Evolutionary conservation across 2,329 filamentous ascomycete species (phyloP), one percentile per base, ranked within the genome.

Genomic region (Rhexocercosporidium sp.): DNA sequence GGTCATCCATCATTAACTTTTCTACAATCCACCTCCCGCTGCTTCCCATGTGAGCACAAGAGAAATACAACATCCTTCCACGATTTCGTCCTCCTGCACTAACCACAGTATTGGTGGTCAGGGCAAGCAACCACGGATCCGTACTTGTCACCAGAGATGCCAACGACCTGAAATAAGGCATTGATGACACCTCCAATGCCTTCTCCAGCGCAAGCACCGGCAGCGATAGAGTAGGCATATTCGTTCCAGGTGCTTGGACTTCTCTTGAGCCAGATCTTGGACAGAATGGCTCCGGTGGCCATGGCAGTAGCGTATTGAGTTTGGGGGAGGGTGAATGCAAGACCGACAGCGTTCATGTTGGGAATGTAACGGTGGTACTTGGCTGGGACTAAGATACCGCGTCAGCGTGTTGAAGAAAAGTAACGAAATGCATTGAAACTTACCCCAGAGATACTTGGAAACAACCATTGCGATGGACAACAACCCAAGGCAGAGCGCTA

Each of bases 241-340:
- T 60, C 39, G 44, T 46, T 49, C 39, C 44, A 60, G 25, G 39
- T 46, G 7, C 16, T 47, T 22, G 39, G 39, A 41, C 39, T 46
- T 20, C 16, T 27, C 57, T 46, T 60, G 57, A 49, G 44, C 57
- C 57, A 60, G 57, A 60, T 60, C 18, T 46, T 60, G 25, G 57
- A 46, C 8, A 60, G 39, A 14, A 60, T 49, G n/a, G 57, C 57
- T 34, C 57, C 57, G n/a, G 39, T 60, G 4, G 57, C 57, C 57
- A 60, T 60, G 7, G 57, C 57, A 16, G 44, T 60, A 9, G 57
- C 57, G 22, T 60, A 60, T 37, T 60, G 57, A 6, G 57, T 60
- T 18, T 46, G 39, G 16, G 57, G 57, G 4, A 60, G 39, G 22
- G 44, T 60, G 39, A 60, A 60, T 5, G 57, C 57, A 46, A 60